phyloP scores from a whole-genome alignment of 2,329 filamentous ascomycete genomes.

The Nigrograna mackinnonii region DNA sequence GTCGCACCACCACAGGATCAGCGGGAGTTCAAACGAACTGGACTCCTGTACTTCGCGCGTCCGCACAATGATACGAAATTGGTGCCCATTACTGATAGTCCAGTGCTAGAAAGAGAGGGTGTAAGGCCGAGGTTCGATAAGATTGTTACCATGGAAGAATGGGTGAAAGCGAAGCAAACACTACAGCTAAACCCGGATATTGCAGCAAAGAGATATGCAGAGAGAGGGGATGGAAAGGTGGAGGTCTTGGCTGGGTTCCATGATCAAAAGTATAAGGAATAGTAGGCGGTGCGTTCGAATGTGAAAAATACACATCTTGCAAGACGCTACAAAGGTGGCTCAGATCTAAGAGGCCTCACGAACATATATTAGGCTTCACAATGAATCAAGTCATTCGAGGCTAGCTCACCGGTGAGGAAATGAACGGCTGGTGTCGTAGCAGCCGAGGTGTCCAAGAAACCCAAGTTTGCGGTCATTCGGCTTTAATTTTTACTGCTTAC shows the following conservation, averaged over 20 bases:
- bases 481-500: too few species aligned
- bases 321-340: too few species aligned
- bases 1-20: constrained; percentile 54
- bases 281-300: too few species aligned
- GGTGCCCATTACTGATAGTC: constrained; percentile 42
- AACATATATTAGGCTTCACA: too few species aligned
- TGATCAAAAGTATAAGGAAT: constrained; percentile 26
- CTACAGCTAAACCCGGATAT: constrained; percentile 22
- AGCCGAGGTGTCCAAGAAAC: too few species aligned
- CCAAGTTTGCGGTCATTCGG: too few species aligned
- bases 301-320: too few species aligned
- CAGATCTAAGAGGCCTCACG: too few species aligned
- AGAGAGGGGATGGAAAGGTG: constrained; percentile 24
- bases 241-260: constrained; percentile 24
- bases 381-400: too few species aligned
- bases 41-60: constrained; percentile 56
- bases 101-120: constrained; percentile 36
- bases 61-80: constrained; percentile 44
- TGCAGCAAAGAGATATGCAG: constrained; percentile 22
- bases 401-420: too few species aligned
- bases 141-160: constrained; percentile 50
- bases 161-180: constrained; percentile 46
- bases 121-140: constrained; percentile 42
- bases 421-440: too few species aligned
- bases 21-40: constrained; percentile 52